Percentiles rank a stretch among this genome's conserved stretches.
phyloP scores from a whole-genome alignment of 169 alveolate species.

The Theileria parva region DNA sequence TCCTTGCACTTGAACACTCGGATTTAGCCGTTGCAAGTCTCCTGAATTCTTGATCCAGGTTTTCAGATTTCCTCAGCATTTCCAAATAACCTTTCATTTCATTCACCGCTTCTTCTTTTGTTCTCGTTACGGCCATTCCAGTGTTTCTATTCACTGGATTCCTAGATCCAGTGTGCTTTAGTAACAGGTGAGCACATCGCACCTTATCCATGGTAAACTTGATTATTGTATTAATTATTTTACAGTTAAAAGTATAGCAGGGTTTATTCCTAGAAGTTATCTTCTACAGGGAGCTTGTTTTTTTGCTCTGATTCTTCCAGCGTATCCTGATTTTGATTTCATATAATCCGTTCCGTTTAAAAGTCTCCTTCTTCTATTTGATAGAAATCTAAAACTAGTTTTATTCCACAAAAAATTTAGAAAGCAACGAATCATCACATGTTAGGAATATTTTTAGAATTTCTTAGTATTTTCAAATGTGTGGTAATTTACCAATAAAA shows the following conservation, averaged over 20 bases:
- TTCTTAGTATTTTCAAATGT: not conserved
- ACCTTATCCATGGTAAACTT: constrained; percentile 39
- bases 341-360: constrained; percentile 79
- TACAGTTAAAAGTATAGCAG: not conserved
- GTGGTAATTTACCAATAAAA: not conserved
- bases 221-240: not conserved
- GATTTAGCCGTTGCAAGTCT: constrained; percentile 70
- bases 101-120: constrained; percentile 82
- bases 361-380: constrained; percentile 73
- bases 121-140: constrained; percentile 80
- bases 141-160: constrained; percentile 85
- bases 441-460: not conserved
- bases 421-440: not conserved
- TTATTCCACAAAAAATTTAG: constrained; percentile 12
- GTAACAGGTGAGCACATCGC: constrained; percentile 83
- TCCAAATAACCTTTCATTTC: constrained; percentile 68
- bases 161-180: constrained; percentile 86
- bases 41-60: constrained; percentile 67
- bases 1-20: constrained; percentile 83
- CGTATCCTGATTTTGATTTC: constrained; percentile 77
- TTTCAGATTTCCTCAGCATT: constrained; percentile 50
- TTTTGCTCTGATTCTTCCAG: constrained; percentile 74
- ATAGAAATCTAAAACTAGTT: constrained; percentile 43
- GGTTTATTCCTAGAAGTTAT: not conserved
- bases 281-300: constrained; percentile 79